phyloP scores from a whole-genome alignment of 495 filamentous ascomycete genomes.

The Penicillium verhagenii region DNA sequence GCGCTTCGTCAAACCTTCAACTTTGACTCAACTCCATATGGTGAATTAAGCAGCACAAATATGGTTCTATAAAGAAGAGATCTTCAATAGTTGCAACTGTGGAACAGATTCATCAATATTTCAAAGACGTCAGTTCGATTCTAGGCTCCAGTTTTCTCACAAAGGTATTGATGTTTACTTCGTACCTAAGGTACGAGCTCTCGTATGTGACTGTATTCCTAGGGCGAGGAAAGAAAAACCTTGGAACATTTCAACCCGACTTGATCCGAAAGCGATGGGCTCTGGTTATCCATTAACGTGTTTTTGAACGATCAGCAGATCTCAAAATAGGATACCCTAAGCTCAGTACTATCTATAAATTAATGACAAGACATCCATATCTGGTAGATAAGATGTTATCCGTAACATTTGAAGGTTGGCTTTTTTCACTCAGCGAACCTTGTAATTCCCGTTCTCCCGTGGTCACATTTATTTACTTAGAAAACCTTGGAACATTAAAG shows the following conservation, averaged over 20 bases:
- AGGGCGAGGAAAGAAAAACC: background rate
- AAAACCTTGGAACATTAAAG: background rate
- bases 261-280: background rate
- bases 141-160: background rate
- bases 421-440: too few species aligned
- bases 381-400: too few species aligned
- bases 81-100: too few species aligned
- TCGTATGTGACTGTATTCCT: background rate
- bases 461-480: too few species aligned
- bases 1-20: conserved; percentile 1
- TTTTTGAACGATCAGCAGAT: background rate
- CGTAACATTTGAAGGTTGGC: too few species aligned
- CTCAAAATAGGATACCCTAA: background rate
- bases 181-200: too few species aligned
- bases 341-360: too few species aligned
- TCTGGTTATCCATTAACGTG: background rate
- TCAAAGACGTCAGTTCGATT: background rate
- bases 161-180: background rate
- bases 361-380: too few species aligned
- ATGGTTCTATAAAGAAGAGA: too few species aligned
- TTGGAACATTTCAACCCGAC: background rate
- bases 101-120: background rate
- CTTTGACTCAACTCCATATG: background rate
- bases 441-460: too few species aligned
- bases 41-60: background rate